These are phyloP conservation scores for Parathielavia hyrcaniae DNA, from an alignment of 495 filamentous ascomycete species.

Conservation along the genomic window DNA sequence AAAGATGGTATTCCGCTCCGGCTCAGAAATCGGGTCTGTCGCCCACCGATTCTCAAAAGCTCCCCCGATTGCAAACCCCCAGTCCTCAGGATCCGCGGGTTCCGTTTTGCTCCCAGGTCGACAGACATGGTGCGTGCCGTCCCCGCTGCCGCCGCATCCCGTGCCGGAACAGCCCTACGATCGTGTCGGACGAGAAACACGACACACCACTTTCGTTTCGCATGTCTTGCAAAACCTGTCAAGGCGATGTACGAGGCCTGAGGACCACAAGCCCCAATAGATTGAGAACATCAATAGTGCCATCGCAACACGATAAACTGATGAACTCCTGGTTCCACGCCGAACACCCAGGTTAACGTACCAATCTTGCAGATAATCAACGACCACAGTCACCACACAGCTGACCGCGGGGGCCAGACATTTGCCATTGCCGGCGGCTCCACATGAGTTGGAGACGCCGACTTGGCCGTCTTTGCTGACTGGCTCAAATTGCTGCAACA, in stretches of 20 bases:
- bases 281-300: background rate
- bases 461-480: slow-evolving; percentile 5
- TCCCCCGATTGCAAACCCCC: background rate
- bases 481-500: background rate
- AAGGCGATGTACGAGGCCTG: background rate
- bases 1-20: background rate
- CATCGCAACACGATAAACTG: no score
- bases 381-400: no score
- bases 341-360: no score
- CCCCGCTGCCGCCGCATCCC: slow-evolving; percentile 10
- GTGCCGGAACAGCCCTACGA: slow-evolving; percentile 8
- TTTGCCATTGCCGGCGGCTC: slow-evolving; percentile 1
- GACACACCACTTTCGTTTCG: background rate
- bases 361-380: no score
- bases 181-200: background rate
- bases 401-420: background rate
- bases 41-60: no score
- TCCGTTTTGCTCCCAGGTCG: slow-evolving; percentile 2
- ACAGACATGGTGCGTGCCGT: background rate
- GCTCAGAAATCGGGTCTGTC: no score
- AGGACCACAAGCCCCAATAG: background rate
- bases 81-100: background rate
- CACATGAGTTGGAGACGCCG: slow-evolving; percentile 10
- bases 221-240: background rate
- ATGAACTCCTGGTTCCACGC: no score